Base-by-base conservation (phyloP, 805 yeast genomes). In the Myxozyma kluyveri region DNA sequence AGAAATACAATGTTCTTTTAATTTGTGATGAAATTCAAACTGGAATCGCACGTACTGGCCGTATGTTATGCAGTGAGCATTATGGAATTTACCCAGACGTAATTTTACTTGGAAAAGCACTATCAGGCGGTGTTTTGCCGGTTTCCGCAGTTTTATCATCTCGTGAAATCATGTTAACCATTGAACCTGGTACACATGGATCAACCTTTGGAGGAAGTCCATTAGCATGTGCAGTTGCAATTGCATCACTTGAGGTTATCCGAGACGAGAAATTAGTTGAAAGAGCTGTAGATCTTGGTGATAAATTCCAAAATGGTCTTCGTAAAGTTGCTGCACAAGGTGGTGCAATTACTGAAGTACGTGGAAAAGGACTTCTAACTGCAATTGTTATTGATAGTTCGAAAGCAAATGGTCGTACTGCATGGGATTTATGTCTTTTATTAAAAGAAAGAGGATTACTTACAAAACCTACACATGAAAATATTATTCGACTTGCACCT, bases 131-230 rank as follows among this genome's bases (percentile, higher is more conserved):
- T 70, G 90, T 89, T 29, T 69, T 86, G 58, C 97, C 98, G 31
- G 95, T 89, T 14, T 84, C 95, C 42, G 93, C 95, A 26, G 96
- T 89, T 17, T 76, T 91, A 59, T 85, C 96, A 1, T 86, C 95
- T n/a, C 80, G 75, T 63, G 95, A 88, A 54, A 85, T 91, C 67
- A 86, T 91, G 96, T 78, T 83, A 60, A 81, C 88, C 59, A 78
- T 91, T 62, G 88, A 86, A 57, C 95, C 97, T 24, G 98, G 98
- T 49, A 87, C 96, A 29, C 98, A 91, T 72, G 98, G 98, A 47
- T 90, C 97, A 26, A 91, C 98, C 21, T 91, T 87, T 68, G 98
- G 98, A 71, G 98, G 98, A 70, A 91, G 89, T 74, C 96, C 98
- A 60, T 78, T 91, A 68, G 91, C 96, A 21, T 88, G 95, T 61